A percentile compares a stretch with the other conserved stretches of the same genome.
Conservation (phyloP, 2,329 filamentous ascomycete genomes). For the Colletotrichum eremochloae region DNA sequence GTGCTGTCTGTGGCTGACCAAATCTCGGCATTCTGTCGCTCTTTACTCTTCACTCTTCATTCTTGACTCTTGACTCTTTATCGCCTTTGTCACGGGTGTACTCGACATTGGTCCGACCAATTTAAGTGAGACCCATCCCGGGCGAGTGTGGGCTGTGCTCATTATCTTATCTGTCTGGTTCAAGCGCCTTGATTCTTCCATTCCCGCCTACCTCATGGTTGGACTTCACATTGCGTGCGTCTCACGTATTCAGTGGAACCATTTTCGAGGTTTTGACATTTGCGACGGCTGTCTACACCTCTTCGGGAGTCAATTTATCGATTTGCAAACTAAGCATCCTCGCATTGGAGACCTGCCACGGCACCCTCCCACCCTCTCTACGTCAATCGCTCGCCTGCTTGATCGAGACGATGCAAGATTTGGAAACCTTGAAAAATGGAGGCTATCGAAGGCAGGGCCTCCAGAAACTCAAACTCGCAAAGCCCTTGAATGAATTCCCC, state of each 20-base stretch:
- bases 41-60: not conserved
- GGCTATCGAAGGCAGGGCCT: constrained; percentile 49
- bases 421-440: constrained; percentile 49
- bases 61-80: not conserved
- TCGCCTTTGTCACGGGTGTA: constrained; percentile 8
- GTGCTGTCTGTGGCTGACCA: not conserved
- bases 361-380: not conserved
- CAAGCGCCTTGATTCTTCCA: not conserved
- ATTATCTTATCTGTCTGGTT: constrained; percentile 24
- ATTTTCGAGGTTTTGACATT: not conserved
- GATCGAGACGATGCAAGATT: constrained; percentile 48
- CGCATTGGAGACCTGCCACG: not conserved
- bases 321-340: not conserved
- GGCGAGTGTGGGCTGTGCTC: constrained; percentile 6
- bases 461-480: constrained; percentile 53
- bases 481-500: constrained; percentile 54
- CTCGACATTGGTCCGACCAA: not conserved
- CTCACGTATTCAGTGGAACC: not conserved
- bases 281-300: not conserved
- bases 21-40: not conserved
- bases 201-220: not conserved
- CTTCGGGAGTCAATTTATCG: not conserved
- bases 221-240: not conserved
- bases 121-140: constrained; percentile 12
- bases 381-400: not conserved